phyloP scores from a whole-genome alignment of 768 basidiomycete genomes.

The Galerina sulciceps region DNA sequence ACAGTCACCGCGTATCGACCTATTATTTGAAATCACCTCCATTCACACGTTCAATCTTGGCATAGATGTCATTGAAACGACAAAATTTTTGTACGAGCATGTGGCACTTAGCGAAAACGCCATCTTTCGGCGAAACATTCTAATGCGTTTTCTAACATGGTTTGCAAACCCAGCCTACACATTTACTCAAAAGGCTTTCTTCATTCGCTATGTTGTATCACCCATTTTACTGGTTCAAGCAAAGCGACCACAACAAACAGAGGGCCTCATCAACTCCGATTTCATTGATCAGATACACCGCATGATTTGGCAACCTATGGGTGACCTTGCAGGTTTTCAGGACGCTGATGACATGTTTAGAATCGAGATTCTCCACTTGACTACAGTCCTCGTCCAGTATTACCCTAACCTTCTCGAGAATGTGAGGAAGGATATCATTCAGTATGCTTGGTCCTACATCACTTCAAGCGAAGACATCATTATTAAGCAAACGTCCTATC shows the following conservation, averaged over 20 bases:
- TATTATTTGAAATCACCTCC: conserved; percentile 86
- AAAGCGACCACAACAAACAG: conserved; percentile 50
- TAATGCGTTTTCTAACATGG: conserved; percentile 86
- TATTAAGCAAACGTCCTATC: conserved; percentile 91
- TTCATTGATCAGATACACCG: conserved; percentile 73
- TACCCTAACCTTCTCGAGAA: conserved; percentile 82
- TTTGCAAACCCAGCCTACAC: conserved; percentile 68
- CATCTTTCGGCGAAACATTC: conserved; percentile 77
- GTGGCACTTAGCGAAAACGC: conserved; percentile 75
- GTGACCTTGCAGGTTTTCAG: conserved; percentile 52
- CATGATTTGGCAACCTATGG: conserved; percentile 83
- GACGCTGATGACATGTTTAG: conserved; percentile 84
- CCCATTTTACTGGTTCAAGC: conserved; percentile 86
- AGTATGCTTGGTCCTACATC: conserved; percentile 90
- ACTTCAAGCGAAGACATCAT: conserved; percentile 79
- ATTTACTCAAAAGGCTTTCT: conserved; percentile 78
- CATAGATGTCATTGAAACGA: conserved; percentile 78
- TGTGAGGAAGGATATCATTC: conserved; percentile 90
- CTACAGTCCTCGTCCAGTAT: conserved; percentile 85
- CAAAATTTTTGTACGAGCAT: conserved; percentile 86
- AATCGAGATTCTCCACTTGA: conserved; percentile 89
- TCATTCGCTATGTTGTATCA: conserved; percentile 83
- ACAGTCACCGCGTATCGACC: conserved; percentile 77
- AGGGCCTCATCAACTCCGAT: conserved; percentile 70
- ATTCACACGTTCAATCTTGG: conserved; percentile 81